A percentile compares a stretch with the other conserved stretches of the same genome.
Conservation (phyloP, 139 green algal genomes). For the Coccomyxa sp. region DNA sequence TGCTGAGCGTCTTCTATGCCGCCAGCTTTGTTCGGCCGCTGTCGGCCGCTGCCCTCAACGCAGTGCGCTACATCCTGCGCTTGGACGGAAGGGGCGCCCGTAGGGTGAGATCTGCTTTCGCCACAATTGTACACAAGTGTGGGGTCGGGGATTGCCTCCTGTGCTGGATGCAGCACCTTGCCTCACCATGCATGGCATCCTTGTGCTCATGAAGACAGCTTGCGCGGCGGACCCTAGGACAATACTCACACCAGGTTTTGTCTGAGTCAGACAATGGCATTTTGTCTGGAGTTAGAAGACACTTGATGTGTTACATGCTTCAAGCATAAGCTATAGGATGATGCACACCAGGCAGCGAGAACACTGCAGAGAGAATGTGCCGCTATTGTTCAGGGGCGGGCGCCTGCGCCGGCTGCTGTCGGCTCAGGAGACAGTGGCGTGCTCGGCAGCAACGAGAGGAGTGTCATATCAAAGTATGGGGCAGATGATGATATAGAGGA, state of each 20-base stretch:
- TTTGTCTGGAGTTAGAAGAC: no score
- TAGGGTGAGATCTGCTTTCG: no score
- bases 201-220: neutral
- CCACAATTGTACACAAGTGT: no score
- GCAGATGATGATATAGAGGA: neutral
- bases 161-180: neutral
- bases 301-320: no score
- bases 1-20: neutral
- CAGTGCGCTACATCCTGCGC: neutral
- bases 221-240: neutral
- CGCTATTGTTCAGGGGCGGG: no score
- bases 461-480: conserved; percentile 4
- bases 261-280: no score
- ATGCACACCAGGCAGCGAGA: no score
- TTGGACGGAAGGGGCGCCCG: neutral
- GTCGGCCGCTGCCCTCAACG: neutral
- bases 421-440: neutral
- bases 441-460: neutral
- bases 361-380: no score
- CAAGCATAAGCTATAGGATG: no score
- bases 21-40: neutral
- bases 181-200: neutral
- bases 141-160: neutral
- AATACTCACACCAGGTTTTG: no score
- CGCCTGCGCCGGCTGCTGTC: no score